Evolutionary conservation across 371 early-diverging fungal species (phyloP).

Genomic region (Gilbertella persicaria): DNA sequence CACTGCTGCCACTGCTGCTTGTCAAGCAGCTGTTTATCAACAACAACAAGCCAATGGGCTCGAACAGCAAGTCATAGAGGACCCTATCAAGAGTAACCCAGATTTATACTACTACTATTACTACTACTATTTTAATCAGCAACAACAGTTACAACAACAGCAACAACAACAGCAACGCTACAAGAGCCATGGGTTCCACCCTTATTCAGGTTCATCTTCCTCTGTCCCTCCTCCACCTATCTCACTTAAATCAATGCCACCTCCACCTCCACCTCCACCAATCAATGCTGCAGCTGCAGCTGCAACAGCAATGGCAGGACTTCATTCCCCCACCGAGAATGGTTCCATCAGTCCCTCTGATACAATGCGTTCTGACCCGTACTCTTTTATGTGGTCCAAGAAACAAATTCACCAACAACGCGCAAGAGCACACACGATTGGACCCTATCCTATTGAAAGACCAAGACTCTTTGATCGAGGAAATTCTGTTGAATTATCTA

Average conservation of each 20-base stretch:
- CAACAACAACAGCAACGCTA: slow-evolving; percentile 13
- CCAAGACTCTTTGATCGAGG: slow-evolving; percentile 2
- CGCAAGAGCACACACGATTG: slow-evolving; percentile 21
- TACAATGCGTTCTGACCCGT: slow-evolving; percentile 4
- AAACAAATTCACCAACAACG: slow-evolving; percentile 15
- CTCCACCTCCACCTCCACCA: slow-evolving; percentile 23
- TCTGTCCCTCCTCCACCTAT: slow-evolving; percentile 15
- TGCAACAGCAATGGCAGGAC: background rate
- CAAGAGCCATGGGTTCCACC: slow-evolving; percentile 3
- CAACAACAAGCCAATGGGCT: slow-evolving; percentile 16
- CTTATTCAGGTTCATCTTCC: slow-evolving; percentile 1
- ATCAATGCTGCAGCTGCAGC: slow-evolving; percentile 1
- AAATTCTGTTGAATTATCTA: slow-evolving; percentile 6
- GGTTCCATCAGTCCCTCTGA: slow-evolving; percentile 11
- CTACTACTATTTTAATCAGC: slow-evolving; percentile 31
- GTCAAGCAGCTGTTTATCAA: slow-evolving; percentile 25
- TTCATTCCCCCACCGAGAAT: background rate
- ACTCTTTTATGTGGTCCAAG: slow-evolving; percentile 1
- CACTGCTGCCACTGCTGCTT: slow-evolving; percentile 29
- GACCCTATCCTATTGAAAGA: slow-evolving; percentile 11
- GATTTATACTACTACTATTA: slow-evolving; percentile 35
- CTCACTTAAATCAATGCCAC: slow-evolving; percentile 18
- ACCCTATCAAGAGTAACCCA: slow-evolving; percentile 25
- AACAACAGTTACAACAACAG: slow-evolving; percentile 24
- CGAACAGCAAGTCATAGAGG: background rate